Evolutionary conservation across 2,329 filamentous ascomycete genomes (phyloP), one percentile per base, ranked within the genome.

Genomic region (Pezicula neosporulosa): DNA sequence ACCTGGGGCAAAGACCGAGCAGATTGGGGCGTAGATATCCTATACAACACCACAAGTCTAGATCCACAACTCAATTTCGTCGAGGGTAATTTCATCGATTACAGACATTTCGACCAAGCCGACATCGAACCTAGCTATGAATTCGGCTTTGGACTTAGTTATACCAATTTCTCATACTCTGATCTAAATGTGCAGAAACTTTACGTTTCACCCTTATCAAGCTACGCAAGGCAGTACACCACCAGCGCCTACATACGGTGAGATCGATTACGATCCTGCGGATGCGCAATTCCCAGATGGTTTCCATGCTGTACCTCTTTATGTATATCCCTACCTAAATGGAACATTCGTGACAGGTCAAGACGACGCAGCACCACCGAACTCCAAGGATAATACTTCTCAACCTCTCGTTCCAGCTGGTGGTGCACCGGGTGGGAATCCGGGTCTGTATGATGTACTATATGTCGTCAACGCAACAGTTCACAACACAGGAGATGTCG

Each of bases 11-110:
- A 78, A 33, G 65, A 59, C 19, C 60, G 63, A 15, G 57, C 58
- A 44, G 65, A 67, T 48, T 67, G 55, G 46, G 83, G 82, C 67
- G 9, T 75, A 68, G 63, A 66, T 47, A 60, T 66, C 9, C 19
- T 61, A 2, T 67, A 77, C 54, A 72, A 70, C 37, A 67, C 69
- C 56, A 70, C 67, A 63, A 73, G 70, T 42, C 63, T 74, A 48
- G 59, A 68, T 3, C 87, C 87, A 2, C 89, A 94, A 62, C 73
- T 84, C 33, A 80, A 90, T 62, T 95, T 90, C 64, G 73, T 76
- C 9, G 89, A 94, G 68, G 89, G 90, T 13, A 76, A 87, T 48
- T 90, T 92, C 68, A 90, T 95, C 63, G 90, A 94, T 69, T 90
- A 90, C 71, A 81, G 87, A 38, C 76, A 85, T 60, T 90, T 94